These are phyloP conservation scores for Chalaropsis ovoidea DNA, from an alignment of 2,329 filamentous ascomycete genomes.

Conservation along the genomic window DNA sequence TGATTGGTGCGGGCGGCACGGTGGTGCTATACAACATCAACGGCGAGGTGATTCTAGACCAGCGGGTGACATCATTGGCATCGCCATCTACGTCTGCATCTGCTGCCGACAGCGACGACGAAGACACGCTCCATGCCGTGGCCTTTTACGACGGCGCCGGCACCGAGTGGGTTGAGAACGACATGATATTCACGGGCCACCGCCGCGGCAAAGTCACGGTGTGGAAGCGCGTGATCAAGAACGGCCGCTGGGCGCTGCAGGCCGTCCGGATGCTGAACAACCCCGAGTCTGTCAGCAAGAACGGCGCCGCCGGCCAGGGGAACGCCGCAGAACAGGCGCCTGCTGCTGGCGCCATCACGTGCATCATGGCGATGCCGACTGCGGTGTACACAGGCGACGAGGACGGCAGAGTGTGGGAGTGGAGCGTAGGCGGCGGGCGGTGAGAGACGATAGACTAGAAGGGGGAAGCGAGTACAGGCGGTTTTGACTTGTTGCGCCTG, in stretches of 20 bases:
- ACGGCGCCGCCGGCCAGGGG: conserved; percentile 25
- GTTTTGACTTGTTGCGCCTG: too few species aligned
- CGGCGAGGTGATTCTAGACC: conserved; percentile 68
- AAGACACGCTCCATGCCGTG: conserved; percentile 66
- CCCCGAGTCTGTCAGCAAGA: conserved; percentile 40
- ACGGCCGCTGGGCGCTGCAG: conserved; percentile 56
- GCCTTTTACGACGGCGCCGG: conserved; percentile 87
- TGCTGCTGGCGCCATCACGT: conserved; percentile 69
- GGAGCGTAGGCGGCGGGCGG: conserved; percentile 36
- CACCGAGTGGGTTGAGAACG: conserved; percentile 84
- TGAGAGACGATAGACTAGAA: neutral
- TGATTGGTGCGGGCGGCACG: conserved; percentile 67
- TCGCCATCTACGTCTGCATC: conserved; percentile 28
- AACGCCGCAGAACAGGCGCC: conserved; percentile 42
- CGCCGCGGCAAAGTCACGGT: conserved; percentile 72
- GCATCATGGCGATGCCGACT: conserved; percentile 71
- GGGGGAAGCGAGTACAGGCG: too few species aligned
- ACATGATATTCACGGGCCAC: conserved; percentile 83
- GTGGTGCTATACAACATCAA: conserved; percentile 80
- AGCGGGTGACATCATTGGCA: conserved; percentile 55
- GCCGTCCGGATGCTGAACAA: conserved; percentile 76
- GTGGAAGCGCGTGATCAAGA: conserved; percentile 47
- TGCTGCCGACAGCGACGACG: conserved; percentile 38
- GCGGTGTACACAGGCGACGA: conserved; percentile 91
- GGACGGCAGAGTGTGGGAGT: conserved; percentile 59